Evolutionary conservation across 2,329 filamentous ascomycete genomes (phyloP).

Genomic region (Phyllosticta citribraziliensis): DNA sequence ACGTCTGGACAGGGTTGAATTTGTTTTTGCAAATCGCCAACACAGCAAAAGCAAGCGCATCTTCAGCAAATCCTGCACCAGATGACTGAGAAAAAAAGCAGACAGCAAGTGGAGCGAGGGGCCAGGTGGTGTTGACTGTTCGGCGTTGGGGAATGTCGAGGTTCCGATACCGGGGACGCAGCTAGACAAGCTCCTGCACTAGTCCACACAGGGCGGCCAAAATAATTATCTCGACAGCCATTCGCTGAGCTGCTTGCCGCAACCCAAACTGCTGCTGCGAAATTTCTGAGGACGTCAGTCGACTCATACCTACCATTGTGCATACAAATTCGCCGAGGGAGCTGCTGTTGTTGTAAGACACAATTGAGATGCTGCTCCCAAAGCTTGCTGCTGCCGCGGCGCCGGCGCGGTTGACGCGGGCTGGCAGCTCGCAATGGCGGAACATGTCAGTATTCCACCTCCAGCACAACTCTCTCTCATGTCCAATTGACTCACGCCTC

Average conservation of each 20-base stretch:
- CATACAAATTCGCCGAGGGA: neutral
- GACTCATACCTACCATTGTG: neutral
- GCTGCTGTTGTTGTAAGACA: neutral
- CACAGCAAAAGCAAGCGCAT: neutral
- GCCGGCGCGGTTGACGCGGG: constrained; percentile 3
- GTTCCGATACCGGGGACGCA: constrained; percentile 1
- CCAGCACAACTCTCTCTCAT: neutral
- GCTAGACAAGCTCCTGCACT: constrained; percentile 1
- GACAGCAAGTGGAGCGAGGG: neutral
- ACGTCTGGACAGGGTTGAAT: neutral
- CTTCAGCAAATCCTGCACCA: neutral
- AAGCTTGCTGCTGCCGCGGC: neutral
- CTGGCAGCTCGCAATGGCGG: constrained; percentile 7
- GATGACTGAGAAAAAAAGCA: neutral
- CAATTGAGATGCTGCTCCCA: constrained; percentile 7
- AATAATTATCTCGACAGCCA: constrained; percentile 8
- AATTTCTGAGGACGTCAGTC: constrained; percentile 4
- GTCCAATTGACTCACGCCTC: constrained; percentile 3
- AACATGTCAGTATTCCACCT: constrained; percentile 2
- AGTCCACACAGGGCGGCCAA: constrained; percentile 2
- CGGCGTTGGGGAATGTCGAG: neutral
- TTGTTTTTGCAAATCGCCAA: neutral
- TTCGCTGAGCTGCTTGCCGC: constrained; percentile 1
- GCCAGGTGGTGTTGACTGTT: neutral
- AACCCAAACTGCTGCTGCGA: neutral